These are phyloP conservation scores for Cladosporium sp. DNA, from an alignment of 2,329 filamentous ascomycete species.

Conservation along the genomic window DNA sequence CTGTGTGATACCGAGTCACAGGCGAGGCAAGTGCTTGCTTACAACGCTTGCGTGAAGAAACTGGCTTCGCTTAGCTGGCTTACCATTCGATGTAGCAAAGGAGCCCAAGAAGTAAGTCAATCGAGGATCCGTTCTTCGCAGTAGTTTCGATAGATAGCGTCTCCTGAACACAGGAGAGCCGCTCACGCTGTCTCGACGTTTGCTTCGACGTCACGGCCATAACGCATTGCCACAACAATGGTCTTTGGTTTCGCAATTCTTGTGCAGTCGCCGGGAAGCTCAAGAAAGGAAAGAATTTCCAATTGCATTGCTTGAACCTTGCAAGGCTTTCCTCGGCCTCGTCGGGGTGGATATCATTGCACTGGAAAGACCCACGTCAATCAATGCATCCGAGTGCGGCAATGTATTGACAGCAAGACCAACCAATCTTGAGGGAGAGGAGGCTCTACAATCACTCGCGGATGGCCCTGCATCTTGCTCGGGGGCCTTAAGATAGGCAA, in stretches of 20 bases:
- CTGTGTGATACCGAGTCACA: too few species aligned
- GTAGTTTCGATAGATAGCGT: constrained; percentile 24
- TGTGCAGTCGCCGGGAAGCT: constrained; percentile 5
- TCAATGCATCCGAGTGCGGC: too few species aligned
- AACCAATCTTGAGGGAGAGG: neutral
- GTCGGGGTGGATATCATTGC: neutral
- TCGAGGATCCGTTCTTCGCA: constrained; percentile 19
- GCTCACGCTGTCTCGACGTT: constrained; percentile 19
- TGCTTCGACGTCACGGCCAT: constrained; percentile 28
- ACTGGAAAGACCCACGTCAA: neutral
- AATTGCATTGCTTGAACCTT: neutral
- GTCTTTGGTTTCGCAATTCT: constrained; percentile 28
- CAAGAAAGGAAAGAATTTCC: neutral
- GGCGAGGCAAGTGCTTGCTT: too few species aligned
- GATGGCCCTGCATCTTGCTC: neutral
- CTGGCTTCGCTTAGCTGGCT: neutral
- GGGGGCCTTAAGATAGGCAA: neutral
- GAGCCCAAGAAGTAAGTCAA: constrained; percentile 28
- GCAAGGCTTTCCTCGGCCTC: neutral
- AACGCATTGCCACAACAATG: constrained; percentile 36
- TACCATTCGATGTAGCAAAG: constrained; percentile 27
- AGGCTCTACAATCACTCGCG: neutral
- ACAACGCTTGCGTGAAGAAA: too few species aligned
- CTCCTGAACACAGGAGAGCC: constrained; percentile 22
- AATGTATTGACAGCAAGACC: neutral